phyloP scores from a whole-genome alignment of 1,139 yeast genomes.

The Taphrina flavorubra region DNA sequence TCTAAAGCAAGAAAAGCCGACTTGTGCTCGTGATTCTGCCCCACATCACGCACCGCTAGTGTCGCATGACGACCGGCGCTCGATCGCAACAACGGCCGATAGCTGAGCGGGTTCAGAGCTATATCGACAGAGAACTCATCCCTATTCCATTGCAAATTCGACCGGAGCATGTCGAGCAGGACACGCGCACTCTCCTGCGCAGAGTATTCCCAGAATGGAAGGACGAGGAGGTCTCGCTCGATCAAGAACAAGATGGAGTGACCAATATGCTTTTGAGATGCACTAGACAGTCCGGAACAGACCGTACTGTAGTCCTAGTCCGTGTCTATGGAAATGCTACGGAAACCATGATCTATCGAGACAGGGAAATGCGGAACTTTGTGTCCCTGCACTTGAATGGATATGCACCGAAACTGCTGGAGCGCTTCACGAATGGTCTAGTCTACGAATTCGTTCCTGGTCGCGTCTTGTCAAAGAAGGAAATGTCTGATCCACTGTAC shows the following conservation, averaged over 20 bases:
- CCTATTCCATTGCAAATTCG: slow-evolving; percentile 9
- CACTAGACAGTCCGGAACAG: slow-evolving; percentile 46
- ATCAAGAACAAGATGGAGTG: slow-evolving; percentile 73
- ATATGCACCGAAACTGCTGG: slow-evolving; percentile 73
- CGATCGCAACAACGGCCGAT: slow-evolving; percentile 9
- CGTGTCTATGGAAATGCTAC: slow-evolving; percentile 82
- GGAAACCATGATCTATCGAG: slow-evolving; percentile 72
- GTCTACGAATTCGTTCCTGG: slow-evolving; percentile 76
- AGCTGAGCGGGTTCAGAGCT: slow-evolving; percentile 30
- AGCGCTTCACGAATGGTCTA: slow-evolving; percentile 74
- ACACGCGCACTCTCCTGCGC: slow-evolving; percentile 33
- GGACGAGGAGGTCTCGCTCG: slow-evolving; percentile 46
- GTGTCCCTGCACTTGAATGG: slow-evolving; percentile 64
- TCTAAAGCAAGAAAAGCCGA: neutral
- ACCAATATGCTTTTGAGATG: slow-evolving; percentile 57
- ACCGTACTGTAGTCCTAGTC: slow-evolving; percentile 60
- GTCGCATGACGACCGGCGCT: slow-evolving; percentile 10
- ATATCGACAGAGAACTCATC: slow-evolving; percentile 22
- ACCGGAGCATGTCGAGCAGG: slow-evolving; percentile 12
- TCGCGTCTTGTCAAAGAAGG: slow-evolving; percentile 50
- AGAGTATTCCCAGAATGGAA: slow-evolving; percentile 44
- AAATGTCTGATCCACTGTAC: slow-evolving; percentile 19
- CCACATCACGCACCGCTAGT: slow-evolving; percentile 2
- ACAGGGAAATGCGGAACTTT: slow-evolving; percentile 76
- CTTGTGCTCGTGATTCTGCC: slow-evolving; percentile 5